Conservation (phyloP, 805 yeast species). For the Nematodospora valgi region DNA sequence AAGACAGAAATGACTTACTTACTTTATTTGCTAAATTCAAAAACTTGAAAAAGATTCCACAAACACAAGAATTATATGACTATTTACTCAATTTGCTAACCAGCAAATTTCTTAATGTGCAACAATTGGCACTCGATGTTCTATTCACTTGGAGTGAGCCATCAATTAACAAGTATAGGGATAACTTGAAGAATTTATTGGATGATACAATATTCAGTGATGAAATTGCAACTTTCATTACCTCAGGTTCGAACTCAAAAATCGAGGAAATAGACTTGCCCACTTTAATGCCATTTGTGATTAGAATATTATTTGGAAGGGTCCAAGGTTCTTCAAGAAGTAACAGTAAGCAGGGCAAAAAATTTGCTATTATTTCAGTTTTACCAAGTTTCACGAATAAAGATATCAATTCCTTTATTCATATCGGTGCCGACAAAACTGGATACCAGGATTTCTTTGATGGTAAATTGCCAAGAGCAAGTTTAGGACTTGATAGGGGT, state of each 20-base stretch:
- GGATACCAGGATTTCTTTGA: constrained; percentile 29
- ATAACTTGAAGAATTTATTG: constrained; percentile 66
- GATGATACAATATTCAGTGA: constrained; percentile 86
- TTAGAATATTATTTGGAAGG: constrained; percentile 82
- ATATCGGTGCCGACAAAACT: constrained; percentile 57
- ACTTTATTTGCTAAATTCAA: constrained; percentile 63
- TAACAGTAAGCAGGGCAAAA: constrained; percentile 69
- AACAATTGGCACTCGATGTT: constrained; percentile 68
- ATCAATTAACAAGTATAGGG: constrained; percentile 63
- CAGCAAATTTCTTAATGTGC: constrained; percentile 58
- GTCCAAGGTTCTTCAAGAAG: constrained; percentile 67
- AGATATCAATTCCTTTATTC: constrained; percentile 57
- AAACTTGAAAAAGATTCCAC: constrained; percentile 53
- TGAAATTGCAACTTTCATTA: constrained; percentile 65
- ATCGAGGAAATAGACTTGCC: constrained; percentile 61
- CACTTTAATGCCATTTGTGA: constrained; percentile 63
- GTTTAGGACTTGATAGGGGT: constrained; percentile 8
- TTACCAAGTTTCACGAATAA: constrained; percentile 54
- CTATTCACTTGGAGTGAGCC: constrained; percentile 62
- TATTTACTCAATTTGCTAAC: constrained; percentile 57
- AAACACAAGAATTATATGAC: constrained; percentile 50
- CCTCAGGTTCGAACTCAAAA: constrained; percentile 34
- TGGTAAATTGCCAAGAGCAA: constrained; percentile 10
- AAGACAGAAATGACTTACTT: constrained; percentile 57
- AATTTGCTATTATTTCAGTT: constrained; percentile 63